Percentiles rank a stretch among this genome's conserved stretches.
phyloP scores from a whole-genome alignment of 2,329 filamentous ascomycete genomes.

The Ophiostoma pallidulum region DNA sequence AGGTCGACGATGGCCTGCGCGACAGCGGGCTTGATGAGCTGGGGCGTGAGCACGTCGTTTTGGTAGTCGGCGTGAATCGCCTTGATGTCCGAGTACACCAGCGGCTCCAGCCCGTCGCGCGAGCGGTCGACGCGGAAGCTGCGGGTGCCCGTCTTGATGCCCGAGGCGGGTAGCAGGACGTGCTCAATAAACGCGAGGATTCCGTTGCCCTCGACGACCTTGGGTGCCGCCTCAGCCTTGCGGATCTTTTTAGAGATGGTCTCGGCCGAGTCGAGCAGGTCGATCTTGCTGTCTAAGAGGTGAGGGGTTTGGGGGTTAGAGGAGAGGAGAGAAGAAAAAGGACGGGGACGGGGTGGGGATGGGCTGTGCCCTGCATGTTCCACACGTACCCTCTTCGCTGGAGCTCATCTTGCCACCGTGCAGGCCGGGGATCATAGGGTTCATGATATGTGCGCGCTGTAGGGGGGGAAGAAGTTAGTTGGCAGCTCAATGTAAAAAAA shows the following conservation, averaged over 20 bases:
- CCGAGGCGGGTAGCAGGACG: slow-evolving; percentile 69
- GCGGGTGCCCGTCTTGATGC: slow-evolving; percentile 45
- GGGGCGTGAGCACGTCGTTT: slow-evolving; percentile 73
- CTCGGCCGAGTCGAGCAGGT: slow-evolving; percentile 74
- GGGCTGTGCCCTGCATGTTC: too few relatives aligned
- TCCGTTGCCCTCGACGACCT: slow-evolving; percentile 74
- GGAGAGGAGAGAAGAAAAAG: too few relatives aligned
- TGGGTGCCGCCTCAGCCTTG: slow-evolving; percentile 73
- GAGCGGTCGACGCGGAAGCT: slow-evolving; percentile 60
- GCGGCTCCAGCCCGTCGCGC: slow-evolving; percentile 57
- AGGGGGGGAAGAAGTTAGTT: too few relatives aligned
- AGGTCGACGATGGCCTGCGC: slow-evolving; percentile 63
- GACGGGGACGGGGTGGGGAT: too few relatives aligned
- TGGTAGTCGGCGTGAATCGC: slow-evolving; percentile 72
- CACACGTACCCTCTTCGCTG: slow-evolving; percentile 59
- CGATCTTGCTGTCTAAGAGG: slow-evolving; percentile 91
- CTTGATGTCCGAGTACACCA: slow-evolving; percentile 69
- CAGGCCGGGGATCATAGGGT: slow-evolving; percentile 80
- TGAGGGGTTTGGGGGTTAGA: too few relatives aligned
- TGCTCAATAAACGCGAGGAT: slow-evolving; percentile 79
- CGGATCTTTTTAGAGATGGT: slow-evolving; percentile 71
- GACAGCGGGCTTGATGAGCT: slow-evolving; percentile 79
- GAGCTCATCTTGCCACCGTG: slow-evolving; percentile 79
- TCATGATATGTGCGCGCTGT: slow-evolving; percentile 46
- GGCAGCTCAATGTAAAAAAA: too few relatives aligned